phyloP scores from a whole-genome alignment of 2,329 filamentous ascomycete species.

The Phyllosticta ampelicida region DNA sequence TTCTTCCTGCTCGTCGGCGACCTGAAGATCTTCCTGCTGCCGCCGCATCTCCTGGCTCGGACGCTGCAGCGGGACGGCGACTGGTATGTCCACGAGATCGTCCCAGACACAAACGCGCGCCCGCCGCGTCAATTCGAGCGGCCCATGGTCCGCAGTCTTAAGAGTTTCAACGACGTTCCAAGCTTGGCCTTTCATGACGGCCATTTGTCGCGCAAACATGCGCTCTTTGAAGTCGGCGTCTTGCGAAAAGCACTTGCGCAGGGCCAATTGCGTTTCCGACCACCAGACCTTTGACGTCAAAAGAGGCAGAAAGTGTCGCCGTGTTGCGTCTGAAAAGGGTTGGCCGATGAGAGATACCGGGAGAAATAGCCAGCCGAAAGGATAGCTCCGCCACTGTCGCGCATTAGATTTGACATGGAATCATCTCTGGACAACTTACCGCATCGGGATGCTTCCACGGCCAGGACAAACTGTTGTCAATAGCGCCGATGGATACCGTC shows the following conservation, averaged over 20 bases:
- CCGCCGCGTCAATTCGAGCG: conserved; percentile 80
- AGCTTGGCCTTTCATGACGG: conserved; percentile 97
- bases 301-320: conserved; percentile 90
- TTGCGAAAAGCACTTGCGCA: conserved; percentile 79
- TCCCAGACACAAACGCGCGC: conserved; percentile 96
- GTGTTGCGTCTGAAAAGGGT: conserved; percentile 87
- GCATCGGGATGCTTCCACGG: conserved; percentile 98
- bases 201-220: conserved; percentile 98
- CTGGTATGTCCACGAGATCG: conserved; percentile 88
- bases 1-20: conserved; percentile 56
- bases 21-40: conserved; percentile 30
- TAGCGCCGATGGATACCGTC: conserved; percentile 72
- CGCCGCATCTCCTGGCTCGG: conserved; percentile 77
- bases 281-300: conserved; percentile 95
- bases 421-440: conserved; percentile 38
- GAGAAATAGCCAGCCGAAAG: conserved; percentile 96
- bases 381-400: conserved; percentile 65
- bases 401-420: conserved; percentile 15
- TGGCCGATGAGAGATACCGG: conserved; percentile 93
- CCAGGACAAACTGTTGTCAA: conserved; percentile 97
- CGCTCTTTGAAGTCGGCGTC: conserved; percentile 95
- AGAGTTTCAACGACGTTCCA: conserved; percentile 99
- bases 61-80: conserved; percentile 79
- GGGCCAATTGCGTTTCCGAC: conserved; percentile 80
- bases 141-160: conserved; percentile 84